These are phyloP conservation scores for Cladorrhinum sp. DNA, from an alignment of 2,329 filamentous ascomycete genomes.

Conservation along the genomic window DNA sequence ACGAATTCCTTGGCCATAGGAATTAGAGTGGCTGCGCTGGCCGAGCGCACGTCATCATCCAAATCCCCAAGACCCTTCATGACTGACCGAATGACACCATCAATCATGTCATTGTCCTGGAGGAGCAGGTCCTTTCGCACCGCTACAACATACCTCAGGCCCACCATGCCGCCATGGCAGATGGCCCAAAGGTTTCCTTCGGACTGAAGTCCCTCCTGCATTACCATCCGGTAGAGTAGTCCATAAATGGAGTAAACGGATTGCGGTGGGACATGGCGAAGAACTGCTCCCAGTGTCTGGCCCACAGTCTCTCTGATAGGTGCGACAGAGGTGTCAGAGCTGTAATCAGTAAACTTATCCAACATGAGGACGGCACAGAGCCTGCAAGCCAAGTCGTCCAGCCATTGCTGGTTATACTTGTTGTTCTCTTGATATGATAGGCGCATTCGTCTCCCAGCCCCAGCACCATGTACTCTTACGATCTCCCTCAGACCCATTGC, in stretches of 20 bases:
- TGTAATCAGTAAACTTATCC: conserved; percentile 95
- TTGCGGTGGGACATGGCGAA: conserved; percentile 75
- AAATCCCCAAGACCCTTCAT: conserved; percentile 90
- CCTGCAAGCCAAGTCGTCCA: conserved; percentile 92
- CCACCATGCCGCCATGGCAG: conserved; percentile 97
- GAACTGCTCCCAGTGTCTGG: conserved; percentile 83
- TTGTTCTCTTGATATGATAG: conserved; percentile 75
- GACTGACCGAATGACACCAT: conserved; percentile 86
- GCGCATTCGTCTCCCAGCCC: conserved; percentile 73
- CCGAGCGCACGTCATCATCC: conserved; percentile 94
- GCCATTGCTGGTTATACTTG: conserved; percentile 74
- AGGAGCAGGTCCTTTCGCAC: conserved; percentile 90
- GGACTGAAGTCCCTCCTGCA: conserved; percentile 77
- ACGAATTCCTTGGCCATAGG: conserved; percentile 96
- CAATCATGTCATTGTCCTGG: conserved; percentile 79
- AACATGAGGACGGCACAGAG: conserved; percentile 96
- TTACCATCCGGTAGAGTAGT: conserved; percentile 83
- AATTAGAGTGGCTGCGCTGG: conserved; percentile 95
- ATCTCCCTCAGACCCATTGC: conserved; percentile 93
- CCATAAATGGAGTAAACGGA: conserved; percentile 83
- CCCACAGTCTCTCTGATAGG: conserved; percentile 94
- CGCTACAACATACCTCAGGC: conserved; percentile 89
- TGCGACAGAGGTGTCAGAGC: conserved; percentile 93
- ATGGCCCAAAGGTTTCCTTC: conserved; percentile 84
- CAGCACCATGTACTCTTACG: conserved; percentile 82